Conservation (phyloP, 2,329 filamentous ascomycete genomes). For the Fusarium falciforme region DNA sequence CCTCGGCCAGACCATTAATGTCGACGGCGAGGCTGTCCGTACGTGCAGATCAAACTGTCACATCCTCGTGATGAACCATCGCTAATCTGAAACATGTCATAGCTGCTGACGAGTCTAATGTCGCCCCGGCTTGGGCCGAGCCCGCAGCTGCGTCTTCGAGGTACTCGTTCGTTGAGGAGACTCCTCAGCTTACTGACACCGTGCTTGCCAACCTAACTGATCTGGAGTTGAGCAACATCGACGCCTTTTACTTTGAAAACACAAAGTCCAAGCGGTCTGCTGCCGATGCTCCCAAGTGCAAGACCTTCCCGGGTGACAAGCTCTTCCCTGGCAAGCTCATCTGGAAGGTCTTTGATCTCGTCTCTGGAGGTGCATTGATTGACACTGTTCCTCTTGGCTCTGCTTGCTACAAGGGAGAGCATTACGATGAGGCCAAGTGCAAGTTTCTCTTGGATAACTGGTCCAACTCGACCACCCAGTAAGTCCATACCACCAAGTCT, state of each 20-base stretch:
- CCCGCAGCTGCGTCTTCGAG: conserved; percentile 6
- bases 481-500: neutral
- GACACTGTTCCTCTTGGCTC: conserved; percentile 48
- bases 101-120: conserved; percentile 37
- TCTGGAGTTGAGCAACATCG: conserved; percentile 45
- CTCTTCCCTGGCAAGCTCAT: conserved; percentile 40
- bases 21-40: conserved; percentile 34
- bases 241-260: conserved; percentile 49
- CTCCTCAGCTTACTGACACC: conserved; percentile 50
- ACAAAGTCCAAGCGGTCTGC: conserved; percentile 13
- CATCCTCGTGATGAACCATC: neutral
- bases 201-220: conserved; percentile 48
- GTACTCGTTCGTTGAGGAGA: conserved; percentile 31
- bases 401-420: conserved; percentile 46
- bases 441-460: neutral
- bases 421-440: conserved; percentile 18
- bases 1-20: conserved; percentile 33
- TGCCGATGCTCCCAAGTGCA: conserved; percentile 34
- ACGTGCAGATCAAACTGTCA: conserved; percentile 11
- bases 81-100: conserved; percentile 28
- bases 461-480: conserved; percentile 28
- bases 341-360: conserved; percentile 51
- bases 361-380: conserved; percentile 48
- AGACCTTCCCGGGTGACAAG: conserved; percentile 45
- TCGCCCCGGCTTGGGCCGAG: conserved; percentile 37